Conservation (phyloP, 306 rosid genomes). For the Gleditsia sinensis region DNA sequence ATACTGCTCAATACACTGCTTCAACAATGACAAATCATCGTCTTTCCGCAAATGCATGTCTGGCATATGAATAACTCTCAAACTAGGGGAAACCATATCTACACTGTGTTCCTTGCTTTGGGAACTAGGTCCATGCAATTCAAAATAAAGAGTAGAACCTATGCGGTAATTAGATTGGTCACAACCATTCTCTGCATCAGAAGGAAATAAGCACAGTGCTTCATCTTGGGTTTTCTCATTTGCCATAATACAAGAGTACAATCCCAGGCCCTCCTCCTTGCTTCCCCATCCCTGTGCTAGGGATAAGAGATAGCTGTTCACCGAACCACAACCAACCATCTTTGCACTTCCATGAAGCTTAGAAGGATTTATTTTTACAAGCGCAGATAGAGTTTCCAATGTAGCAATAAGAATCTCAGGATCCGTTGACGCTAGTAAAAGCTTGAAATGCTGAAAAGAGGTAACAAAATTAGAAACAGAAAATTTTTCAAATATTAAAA, state of each 20-base stretch:
- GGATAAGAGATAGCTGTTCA: conserved; percentile 87
- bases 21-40: conserved; percentile 77
- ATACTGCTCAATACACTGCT: conserved; percentile 78
- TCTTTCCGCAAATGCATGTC: conserved; percentile 85
- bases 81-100: conserved; percentile 46
- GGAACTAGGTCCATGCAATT: conserved; percentile 68
- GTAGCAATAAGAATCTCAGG: conserved; percentile 92
- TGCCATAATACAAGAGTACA: conserved; percentile 88
- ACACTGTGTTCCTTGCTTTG: conserved; percentile 53
- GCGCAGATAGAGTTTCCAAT: conserved; percentile 92
- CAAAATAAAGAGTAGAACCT: conserved; percentile 95
- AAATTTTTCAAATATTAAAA: background rate
- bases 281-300: conserved; percentile 99
- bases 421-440: conserved; percentile 90
- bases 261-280: conserved; percentile 99
- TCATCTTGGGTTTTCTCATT: conserved; percentile 82
- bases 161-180: conserved; percentile 74
- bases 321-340: conserved; percentile 91
- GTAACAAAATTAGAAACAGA: conserved; percentile 5
- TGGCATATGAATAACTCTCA: conserved; percentile 79
- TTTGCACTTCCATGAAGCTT: conserved; percentile 93
- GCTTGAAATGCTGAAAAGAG: conserved; percentile 89
- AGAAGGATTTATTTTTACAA: conserved; percentile 95
- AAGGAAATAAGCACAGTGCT: conserved; percentile 84
- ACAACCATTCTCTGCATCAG: conserved; percentile 69